Conservation (phyloP, 208 protist species). For the Crithidia acanthocephali region DNA sequence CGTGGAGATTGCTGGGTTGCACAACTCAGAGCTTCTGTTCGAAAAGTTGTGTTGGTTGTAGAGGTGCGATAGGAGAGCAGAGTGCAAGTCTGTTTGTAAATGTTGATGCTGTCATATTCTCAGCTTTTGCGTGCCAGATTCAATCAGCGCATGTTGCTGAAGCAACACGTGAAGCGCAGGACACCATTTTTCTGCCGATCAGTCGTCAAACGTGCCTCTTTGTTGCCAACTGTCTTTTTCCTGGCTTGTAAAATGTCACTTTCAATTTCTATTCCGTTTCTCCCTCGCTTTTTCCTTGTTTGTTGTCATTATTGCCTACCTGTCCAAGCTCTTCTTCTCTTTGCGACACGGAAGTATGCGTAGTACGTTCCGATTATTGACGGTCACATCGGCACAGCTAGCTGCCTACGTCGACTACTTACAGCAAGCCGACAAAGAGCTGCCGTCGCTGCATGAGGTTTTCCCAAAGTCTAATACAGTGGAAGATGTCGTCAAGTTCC, state of each 20-base stretch:
- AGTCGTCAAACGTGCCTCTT: no score
- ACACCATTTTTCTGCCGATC: no score
- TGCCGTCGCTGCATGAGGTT: constrained; percentile 68
- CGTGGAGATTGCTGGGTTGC: no score
- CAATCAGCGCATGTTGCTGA: no score
- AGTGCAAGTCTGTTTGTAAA: background rate
- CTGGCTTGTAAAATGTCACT: no score
- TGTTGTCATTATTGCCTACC: constrained; percentile 16
- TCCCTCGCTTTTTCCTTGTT: background rate
- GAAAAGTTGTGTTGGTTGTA: no score
- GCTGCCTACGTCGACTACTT: constrained; percentile 75
- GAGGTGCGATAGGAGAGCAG: background rate
- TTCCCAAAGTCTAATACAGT: constrained; percentile 53
- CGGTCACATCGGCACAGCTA: constrained; percentile 32
- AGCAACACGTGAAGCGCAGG: no score
- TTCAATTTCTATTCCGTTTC: no score
- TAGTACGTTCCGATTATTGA: constrained; percentile 21
- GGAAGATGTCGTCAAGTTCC: constrained; percentile 66
- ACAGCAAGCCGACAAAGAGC: constrained; percentile 56
- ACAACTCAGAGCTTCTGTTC: no score
- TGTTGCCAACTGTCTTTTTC: no score
- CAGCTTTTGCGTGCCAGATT: no score
- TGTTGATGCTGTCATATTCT: no score
- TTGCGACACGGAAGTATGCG: constrained; percentile 13
- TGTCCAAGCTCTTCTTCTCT: constrained; percentile 6